These are phyloP conservation scores for Candida tropicalis DNA, from an alignment of 1,139 yeast species.

Conservation along the genomic window DNA sequence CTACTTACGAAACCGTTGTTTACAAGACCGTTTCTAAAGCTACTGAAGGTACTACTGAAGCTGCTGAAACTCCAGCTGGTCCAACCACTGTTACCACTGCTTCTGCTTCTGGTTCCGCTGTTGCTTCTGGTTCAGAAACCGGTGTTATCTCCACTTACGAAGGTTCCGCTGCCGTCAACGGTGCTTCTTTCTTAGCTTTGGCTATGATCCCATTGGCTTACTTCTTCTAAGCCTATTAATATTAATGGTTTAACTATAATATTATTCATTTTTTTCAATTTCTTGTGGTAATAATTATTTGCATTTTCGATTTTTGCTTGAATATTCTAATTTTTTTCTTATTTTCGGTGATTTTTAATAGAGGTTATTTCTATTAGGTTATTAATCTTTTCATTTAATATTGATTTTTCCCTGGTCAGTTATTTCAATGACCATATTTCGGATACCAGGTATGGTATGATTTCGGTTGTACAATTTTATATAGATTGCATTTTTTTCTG, in stretches of 20 bases:
- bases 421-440: neutral
- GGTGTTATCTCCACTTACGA: conserved; percentile 30
- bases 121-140: conserved; percentile 30
- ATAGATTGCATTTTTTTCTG: neutral
- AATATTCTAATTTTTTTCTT: neutral
- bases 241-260: neutral
- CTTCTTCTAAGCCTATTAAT: conserved; percentile 18
- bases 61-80: conserved; percentile 12
- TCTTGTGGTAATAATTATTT: neutral
- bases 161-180: conserved; percentile 25
- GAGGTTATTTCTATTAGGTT: neutral
- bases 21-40: conserved; percentile 30
- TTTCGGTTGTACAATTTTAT: neutral
- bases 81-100: conserved; percentile 20
- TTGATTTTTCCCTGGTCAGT: neutral
- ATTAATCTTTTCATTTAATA: neutral
- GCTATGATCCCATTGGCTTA: conserved; percentile 32
- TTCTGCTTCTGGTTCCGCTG: conserved; percentile 9
- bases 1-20: conserved; percentile 28
- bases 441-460: conserved; percentile 1
- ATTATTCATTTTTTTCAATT: neutral
- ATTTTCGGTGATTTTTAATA: neutral
- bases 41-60: conserved; percentile 18
- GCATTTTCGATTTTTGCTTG: neutral
- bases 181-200: conserved; percentile 29